These are phyloP conservation scores for Penicillium pulvis DNA, from an alignment of 495 filamentous ascomycete genomes.

Conservation along the genomic window DNA sequence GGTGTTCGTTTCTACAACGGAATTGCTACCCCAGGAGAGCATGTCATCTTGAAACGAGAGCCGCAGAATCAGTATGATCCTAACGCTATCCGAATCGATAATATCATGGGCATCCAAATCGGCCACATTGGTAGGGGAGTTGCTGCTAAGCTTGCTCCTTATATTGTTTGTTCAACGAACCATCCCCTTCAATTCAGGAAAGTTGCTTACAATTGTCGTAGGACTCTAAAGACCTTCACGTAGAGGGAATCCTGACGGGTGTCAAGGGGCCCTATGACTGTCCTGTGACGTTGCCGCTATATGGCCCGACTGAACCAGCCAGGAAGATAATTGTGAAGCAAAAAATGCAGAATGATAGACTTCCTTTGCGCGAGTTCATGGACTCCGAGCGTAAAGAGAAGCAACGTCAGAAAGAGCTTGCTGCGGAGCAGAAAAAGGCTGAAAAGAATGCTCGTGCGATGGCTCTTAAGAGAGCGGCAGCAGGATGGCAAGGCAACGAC, in stretches of 20 bases:
- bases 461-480: constrained; percentile 40
- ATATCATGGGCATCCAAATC: constrained; percentile 77
- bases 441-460: constrained; percentile 47
- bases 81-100: constrained; percentile 80
- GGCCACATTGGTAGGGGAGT: constrained; percentile 73
- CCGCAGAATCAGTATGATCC: constrained; percentile 71
- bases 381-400: constrained; percentile 36
- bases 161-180: constrained; percentile 54
- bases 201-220: constrained; percentile 34
- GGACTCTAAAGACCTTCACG: constrained; percentile 51
- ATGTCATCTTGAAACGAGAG: constrained; percentile 68
- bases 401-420: constrained; percentile 31
- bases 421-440: constrained; percentile 52
- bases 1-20: constrained; percentile 80
- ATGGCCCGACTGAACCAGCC: constrained; percentile 60
- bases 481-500: constrained; percentile 32
- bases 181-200: neutral
- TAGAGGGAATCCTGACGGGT: constrained; percentile 71
- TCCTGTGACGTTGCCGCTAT: constrained; percentile 67
- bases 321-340: constrained; percentile 54
- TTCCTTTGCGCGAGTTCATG: constrained; percentile 50
- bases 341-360: constrained; percentile 62
- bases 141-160: constrained; percentile 71
- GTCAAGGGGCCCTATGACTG: constrained; percentile 66
- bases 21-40: constrained; percentile 68